phyloP scores from a whole-genome alignment of 2,329 filamentous ascomycete species.

The Aspergillaceae sp. region DNA sequence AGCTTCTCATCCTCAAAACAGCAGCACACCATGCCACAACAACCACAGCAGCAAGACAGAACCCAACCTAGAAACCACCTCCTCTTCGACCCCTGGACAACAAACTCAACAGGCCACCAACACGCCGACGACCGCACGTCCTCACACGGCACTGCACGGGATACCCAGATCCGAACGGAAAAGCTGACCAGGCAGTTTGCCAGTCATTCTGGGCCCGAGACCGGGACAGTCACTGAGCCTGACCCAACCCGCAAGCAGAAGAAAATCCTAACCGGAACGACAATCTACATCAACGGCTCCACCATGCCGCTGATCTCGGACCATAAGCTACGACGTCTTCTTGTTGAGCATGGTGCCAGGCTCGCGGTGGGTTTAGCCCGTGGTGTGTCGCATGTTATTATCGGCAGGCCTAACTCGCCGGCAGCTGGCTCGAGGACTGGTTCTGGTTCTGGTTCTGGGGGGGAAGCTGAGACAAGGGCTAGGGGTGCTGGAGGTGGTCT shows the following conservation, averaged over 20 bases:
- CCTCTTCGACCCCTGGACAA: slow-evolving; percentile 47
- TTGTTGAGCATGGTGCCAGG: slow-evolving; percentile 64
- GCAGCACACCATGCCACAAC: not conserved
- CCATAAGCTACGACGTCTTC: slow-evolving; percentile 71
- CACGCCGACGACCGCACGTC: slow-evolving; percentile 56
- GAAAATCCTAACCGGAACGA: slow-evolving; percentile 61
- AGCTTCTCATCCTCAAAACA: not conserved
- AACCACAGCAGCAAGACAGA: not conserved
- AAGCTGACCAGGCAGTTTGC: slow-evolving; percentile 66
- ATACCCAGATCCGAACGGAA: slow-evolving; percentile 47
- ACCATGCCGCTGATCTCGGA: slow-evolving; percentile 75
- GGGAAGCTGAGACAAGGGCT: slow-evolving; percentile 13
- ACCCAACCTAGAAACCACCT: slow-evolving; percentile 15
- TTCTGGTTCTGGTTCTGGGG: slow-evolving; percentile 7
- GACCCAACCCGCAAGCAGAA: slow-evolving; percentile 12
- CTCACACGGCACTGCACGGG: slow-evolving; percentile 56
- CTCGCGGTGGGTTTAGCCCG: slow-evolving; percentile 64
- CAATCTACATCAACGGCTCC: slow-evolving; percentile 80
- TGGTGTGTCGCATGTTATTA: slow-evolving; percentile 76
- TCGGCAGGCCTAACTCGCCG: slow-evolving; percentile 50
- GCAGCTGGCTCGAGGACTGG: slow-evolving; percentile 6
- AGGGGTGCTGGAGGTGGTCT: slow-evolving; percentile 63
- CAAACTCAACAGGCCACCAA: slow-evolving; percentile 69
- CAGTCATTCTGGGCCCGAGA: no score
- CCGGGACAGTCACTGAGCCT: slow-evolving; percentile 30